Evolutionary conservation across 192 early-diverging fungal species (phyloP).

Genomic region (Coemansia sp.): DNA sequence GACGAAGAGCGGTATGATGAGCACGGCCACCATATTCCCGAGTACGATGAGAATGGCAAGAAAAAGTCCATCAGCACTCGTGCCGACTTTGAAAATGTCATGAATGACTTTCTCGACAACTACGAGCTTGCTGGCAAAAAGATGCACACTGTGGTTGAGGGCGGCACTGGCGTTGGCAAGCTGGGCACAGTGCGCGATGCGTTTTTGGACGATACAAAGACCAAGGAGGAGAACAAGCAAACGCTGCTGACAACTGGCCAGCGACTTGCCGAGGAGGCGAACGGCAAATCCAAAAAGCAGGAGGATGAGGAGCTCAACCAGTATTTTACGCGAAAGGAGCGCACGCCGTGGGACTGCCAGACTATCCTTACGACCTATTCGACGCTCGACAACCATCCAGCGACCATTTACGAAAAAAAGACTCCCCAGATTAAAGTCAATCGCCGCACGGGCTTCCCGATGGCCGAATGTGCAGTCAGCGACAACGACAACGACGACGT

Average conservation of each 20-base stretch:
- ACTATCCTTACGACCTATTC: conserved; percentile 86
- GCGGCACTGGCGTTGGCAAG: conserved; percentile 57
- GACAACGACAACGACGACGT: conserved; percentile 24
- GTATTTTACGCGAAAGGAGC: conserved; percentile 56
- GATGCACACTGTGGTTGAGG: conserved; percentile 64
- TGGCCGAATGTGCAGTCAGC: conserved; percentile 40
- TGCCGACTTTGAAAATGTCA: conserved; percentile 68
- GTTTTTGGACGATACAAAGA: conserved; percentile 26
- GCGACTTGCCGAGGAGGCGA: conserved; percentile 31
- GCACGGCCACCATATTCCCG: conserved; percentile 51
- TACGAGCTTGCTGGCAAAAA: conserved; percentile 71
- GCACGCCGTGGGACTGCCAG: conserved; percentile 84
- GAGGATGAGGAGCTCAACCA: conserved; percentile 51
- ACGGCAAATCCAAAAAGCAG: conserved; percentile 13
- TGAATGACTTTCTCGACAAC: conserved; percentile 73
- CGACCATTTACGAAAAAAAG: conserved; percentile 58
- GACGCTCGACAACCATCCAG: conserved; percentile 90
- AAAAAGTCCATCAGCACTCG: conserved; percentile 53
- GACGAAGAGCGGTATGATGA: conserved; percentile 53
- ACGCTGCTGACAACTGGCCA: conserved; percentile 21
- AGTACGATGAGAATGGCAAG: conserved; percentile 54
- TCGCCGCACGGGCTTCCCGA: conserved; percentile 68
- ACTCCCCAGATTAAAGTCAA: conserved; percentile 62
- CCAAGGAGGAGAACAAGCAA: conserved; percentile 38
- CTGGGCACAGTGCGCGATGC: conserved; percentile 59